Conservation (phyloP, 805 yeast genomes). For the Hanseniaspora vineae region DNA sequence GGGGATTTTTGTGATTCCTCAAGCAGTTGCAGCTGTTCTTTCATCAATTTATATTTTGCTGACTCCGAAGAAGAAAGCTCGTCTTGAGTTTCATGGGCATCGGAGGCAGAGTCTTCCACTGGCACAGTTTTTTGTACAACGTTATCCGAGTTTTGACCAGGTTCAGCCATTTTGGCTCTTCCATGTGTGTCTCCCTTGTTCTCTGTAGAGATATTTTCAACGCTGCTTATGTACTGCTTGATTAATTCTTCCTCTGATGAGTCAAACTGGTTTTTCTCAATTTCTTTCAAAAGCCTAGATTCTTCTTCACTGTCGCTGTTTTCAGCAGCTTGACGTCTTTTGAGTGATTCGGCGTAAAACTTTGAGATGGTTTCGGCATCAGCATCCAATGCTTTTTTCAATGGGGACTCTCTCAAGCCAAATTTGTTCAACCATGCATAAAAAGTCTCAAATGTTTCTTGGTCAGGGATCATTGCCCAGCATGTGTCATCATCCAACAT, state of each 20-base stretch:
- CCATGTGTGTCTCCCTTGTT: conserved; percentile 9
- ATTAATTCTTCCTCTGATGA: conserved; percentile 19
- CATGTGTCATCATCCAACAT: conserved; percentile 33
- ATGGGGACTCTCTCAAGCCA: conserved; percentile 59
- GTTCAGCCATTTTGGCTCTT: conserved; percentile 1
- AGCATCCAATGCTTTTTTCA: conserved; percentile 34
- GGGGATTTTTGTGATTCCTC: no score
- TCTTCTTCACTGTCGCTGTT: conserved; percentile 26
- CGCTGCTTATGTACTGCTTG: neutral
- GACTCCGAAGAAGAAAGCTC: conserved; percentile 18
- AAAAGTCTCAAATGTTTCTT: conserved; percentile 43
- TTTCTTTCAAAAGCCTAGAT: conserved; percentile 26
- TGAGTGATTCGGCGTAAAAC: conserved; percentile 45
- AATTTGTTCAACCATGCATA: conserved; percentile 58
- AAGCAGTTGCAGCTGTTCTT: conserved; percentile 9
- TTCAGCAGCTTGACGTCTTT: conserved; percentile 36
- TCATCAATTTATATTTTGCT: conserved; percentile 16
- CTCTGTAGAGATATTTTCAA: neutral
- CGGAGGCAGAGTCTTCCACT: conserved; percentile 22
- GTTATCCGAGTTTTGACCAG: conserved; percentile 13
- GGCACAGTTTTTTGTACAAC: conserved; percentile 27
- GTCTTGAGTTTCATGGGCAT: conserved; percentile 15
- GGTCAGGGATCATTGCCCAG: conserved; percentile 63
- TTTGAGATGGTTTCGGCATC: neutral
- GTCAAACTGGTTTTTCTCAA: conserved; percentile 26